These are phyloP conservation scores for Aureobasidium lini DNA, from an alignment of 2,329 filamentous ascomycete genomes.

Conservation along the genomic window DNA sequence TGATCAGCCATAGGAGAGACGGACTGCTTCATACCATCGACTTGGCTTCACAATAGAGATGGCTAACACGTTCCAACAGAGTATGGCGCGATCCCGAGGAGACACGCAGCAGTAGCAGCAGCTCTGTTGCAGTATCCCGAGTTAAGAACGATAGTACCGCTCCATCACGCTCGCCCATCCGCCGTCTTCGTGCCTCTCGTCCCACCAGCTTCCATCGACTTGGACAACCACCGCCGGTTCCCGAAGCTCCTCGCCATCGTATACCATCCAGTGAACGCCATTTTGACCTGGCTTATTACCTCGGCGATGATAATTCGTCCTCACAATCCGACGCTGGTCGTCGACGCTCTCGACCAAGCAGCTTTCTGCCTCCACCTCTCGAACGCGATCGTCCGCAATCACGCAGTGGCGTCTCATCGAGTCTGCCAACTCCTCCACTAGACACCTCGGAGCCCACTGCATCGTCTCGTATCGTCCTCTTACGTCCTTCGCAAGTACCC, in stretches of 20 bases:
- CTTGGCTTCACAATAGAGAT: background rate
- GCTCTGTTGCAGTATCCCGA: constrained; percentile 41
- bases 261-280: background rate
- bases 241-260: background rate
- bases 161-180: constrained; percentile 49
- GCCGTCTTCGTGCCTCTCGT: constrained; percentile 31
- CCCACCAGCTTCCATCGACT: background rate
- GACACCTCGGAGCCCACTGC: background rate
- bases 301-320: background rate
- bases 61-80: constrained; percentile 24
- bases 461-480: background rate
- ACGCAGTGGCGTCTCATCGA: background rate
- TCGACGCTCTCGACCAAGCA: background rate
- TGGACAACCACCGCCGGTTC: background rate
- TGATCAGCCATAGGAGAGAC: background rate
- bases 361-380: constrained; percentile 7
- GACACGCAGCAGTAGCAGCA: constrained; percentile 36
- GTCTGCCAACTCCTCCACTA: constrained; percentile 9
- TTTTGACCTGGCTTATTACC: background rate
- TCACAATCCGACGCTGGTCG: background rate
- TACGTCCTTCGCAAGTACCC: background rate
- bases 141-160: constrained; percentile 47
- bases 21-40: background rate
- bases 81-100: constrained; percentile 50
- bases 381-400: constrained; percentile 10